Evolutionary conservation across 2,329 filamentous ascomycete species (phyloP).

Genomic region (Raffaelea arxii): DNA sequence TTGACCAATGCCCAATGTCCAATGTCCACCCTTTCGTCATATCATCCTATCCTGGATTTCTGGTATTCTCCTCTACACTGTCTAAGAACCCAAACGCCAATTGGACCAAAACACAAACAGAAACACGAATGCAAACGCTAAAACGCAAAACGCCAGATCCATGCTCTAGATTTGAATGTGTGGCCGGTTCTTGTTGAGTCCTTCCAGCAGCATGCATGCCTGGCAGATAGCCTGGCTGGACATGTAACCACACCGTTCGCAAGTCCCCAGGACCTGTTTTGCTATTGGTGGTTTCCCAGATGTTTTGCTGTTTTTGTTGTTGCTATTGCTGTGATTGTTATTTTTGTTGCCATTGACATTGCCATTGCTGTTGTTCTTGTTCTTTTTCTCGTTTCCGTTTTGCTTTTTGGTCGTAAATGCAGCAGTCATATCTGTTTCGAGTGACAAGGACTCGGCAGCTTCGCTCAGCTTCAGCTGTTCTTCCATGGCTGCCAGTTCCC

Average conservation of each 20-base stretch:
- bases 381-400: slow-evolving; percentile 8
- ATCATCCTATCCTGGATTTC: background rate
- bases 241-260: slow-evolving; percentile 84
- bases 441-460: slow-evolving; percentile 40
- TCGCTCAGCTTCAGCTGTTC: slow-evolving; percentile 58
- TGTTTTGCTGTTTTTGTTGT: slow-evolving; percentile 13
- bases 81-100: background rate
- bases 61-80: background rate
- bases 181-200: slow-evolving; percentile 70
- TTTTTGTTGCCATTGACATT: background rate
- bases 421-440: slow-evolving; percentile 58
- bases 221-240: slow-evolving; percentile 92
- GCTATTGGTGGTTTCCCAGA: slow-evolving; percentile 18
- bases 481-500: slow-evolving; percentile 78
- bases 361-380: too few relatives aligned
- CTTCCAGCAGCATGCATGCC: slow-evolving; percentile 82
- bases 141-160: too few relatives aligned
- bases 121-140: too few relatives aligned
- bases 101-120: background rate
- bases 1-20: too few relatives aligned
- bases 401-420: slow-evolving; percentile 25
- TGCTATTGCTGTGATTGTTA: slow-evolving; percentile 12
- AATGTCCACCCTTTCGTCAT: too few relatives aligned
- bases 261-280: slow-evolving; percentile 74
- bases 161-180: slow-evolving; percentile 43